Base-by-base conservation (phyloP, 176 grass and related monocot genomes). In the Zizania latifolia region DNA sequence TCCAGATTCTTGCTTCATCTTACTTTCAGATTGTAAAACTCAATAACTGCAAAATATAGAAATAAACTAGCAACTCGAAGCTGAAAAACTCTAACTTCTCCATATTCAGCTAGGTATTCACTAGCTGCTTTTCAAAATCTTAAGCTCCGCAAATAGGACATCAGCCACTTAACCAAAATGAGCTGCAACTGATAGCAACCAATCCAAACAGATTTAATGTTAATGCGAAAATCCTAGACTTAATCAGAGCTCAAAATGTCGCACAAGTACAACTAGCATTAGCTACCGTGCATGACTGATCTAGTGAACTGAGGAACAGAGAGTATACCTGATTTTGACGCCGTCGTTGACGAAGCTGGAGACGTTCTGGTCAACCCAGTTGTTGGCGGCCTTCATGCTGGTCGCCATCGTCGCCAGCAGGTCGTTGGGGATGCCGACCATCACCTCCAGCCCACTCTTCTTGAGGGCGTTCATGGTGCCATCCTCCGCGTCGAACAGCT, bases 341-440 rank as follows among this genome's bases (percentile, higher is more conserved):
- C 91, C 91, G 10, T 87, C 74, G 51, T 89, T 88, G 79, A 86
- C 56, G 89, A 56, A 88, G 68, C 71, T 62, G 46, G 95, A 99
- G 48, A 91, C 81, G 82, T 99, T 99, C 48, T 38, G 90, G 61
- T 92, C 81, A 37, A 99, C 95, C 95, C 95, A 99, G 24, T 84
- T 84, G 82, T 94, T 73, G 1, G 95, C 95, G 24, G 81, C 58
- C 75, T 84, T 88, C 68, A 90, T 61, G 68, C 39, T 99, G 12
- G 79, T 90, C 16, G 95, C 91, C 40, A 99, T 83, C 0, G 13
- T 70, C 29, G 0, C 2, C 33, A 99, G 83, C 89, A 99, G 73
- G 19, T 99, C 95, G 79, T 99, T 99, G 12, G 95, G 95, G 77
- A 99, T 92, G 84, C 95, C 95, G 36, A 94, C 91, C 95, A 99